Conservation (phyloP, 73 alveolate species). For the Stentor coeruleus region DNA sequence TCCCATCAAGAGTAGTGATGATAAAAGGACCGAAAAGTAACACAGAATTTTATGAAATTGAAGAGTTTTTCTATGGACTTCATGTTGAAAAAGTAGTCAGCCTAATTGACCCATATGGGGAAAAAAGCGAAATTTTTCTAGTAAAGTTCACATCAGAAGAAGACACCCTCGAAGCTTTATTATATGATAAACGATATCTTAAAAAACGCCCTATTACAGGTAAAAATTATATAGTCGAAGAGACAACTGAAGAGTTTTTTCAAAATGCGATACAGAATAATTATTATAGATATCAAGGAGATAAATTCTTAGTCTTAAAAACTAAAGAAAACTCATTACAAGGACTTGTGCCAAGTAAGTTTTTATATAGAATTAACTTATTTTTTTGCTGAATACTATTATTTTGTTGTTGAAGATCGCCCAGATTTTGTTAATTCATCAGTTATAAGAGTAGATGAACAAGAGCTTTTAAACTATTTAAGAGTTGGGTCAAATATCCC, state of each 20-base stretch:
- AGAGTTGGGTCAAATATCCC: neutral
- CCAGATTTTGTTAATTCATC: neutral
- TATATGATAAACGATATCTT: neutral
- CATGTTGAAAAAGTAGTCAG: neutral
- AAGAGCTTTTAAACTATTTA: neutral
- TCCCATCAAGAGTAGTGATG: neutral
- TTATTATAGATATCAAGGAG: neutral
- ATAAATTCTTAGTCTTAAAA: neutral
- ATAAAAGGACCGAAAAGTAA: neutral
- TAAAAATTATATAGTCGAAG: neutral
- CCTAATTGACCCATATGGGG: neutral
- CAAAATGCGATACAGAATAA: neutral
- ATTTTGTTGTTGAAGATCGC: neutral
- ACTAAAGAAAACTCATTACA: neutral
- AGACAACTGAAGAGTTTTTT: neutral
- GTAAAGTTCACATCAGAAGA: neutral
- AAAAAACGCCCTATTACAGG: neutral
- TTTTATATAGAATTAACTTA: neutral
- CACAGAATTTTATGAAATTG: neutral
- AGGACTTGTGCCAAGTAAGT: neutral
- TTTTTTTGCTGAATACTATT: neutral
- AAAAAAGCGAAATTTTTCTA: neutral
- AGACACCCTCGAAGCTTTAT: neutral
- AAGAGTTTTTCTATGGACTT: neutral
- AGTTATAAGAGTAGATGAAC: neutral